Conservation (phyloP, 495 filamentous ascomycete species). For the Poronia punctata region DNA sequence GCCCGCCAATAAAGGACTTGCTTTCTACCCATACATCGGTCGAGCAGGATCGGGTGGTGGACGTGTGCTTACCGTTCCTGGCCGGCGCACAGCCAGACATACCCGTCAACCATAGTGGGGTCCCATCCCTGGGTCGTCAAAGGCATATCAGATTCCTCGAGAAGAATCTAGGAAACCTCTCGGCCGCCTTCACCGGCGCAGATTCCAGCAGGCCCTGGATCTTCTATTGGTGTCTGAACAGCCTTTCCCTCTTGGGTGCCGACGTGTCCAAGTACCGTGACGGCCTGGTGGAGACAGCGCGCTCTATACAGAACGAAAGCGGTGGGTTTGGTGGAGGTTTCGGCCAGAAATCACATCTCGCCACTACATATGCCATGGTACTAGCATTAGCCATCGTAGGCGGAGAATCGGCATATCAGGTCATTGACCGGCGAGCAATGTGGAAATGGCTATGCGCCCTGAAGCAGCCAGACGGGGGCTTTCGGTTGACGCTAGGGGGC, state of each 20-base stretch:
- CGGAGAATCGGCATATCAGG: slow-evolving; percentile 59
- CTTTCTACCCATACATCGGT: slow-evolving; percentile 61
- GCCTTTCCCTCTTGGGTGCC: slow-evolving; percentile 63
- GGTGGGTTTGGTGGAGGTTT: slow-evolving; percentile 95
- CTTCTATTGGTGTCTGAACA: slow-evolving; percentile 81
- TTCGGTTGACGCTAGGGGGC: slow-evolving; percentile 69
- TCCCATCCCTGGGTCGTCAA: slow-evolving; percentile 63
- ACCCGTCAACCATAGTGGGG: slow-evolving; percentile 56
- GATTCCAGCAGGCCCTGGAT: slow-evolving; percentile 91
- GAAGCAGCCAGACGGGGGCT: slow-evolving; percentile 79
- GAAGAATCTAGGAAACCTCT: slow-evolving; percentile 55
- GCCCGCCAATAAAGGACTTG: slow-evolving; percentile 57
- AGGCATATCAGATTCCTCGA: slow-evolving; percentile 73
- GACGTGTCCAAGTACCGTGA: slow-evolving; percentile 65
- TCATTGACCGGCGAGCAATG: slow-evolving; percentile 77
- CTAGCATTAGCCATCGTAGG: slow-evolving; percentile 71
- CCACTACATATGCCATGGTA: slow-evolving; percentile 78
- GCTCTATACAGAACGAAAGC: slow-evolving; percentile 68
- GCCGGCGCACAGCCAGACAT: slow-evolving; percentile 37
- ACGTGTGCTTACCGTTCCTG: slow-evolving; percentile 65
- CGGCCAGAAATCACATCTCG: slow-evolving; percentile 80
- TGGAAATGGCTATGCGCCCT: slow-evolving; percentile 81
- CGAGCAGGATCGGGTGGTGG: slow-evolving; percentile 59
- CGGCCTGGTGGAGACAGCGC: slow-evolving; percentile 61
- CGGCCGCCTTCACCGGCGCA: slow-evolving; percentile 54